Evolutionary conservation across 352 stramenopile genomes (phyloP).

Genomic region (Phytophthora agathidicida): DNA sequence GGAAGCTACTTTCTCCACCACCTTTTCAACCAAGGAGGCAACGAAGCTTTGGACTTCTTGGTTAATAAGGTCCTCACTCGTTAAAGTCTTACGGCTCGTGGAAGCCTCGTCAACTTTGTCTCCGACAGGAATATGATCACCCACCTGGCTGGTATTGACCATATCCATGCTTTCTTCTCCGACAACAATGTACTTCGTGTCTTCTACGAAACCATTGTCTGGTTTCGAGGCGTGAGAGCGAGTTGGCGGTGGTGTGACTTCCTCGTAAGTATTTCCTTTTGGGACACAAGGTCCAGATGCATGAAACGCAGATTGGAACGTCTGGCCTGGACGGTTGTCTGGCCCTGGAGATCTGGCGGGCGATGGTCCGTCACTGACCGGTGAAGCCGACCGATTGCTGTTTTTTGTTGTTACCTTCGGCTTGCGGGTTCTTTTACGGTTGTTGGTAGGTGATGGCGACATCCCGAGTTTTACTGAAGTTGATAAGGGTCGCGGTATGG

Average conservation of each 20-base stretch:
- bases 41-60: constrained; percentile 21
- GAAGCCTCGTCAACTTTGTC: neutral
- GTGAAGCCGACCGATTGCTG: constrained; percentile 24
- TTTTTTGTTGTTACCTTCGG: constrained; percentile 40
- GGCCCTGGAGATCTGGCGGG: constrained; percentile 15
- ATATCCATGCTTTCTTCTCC: constrained; percentile 24
- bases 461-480: constrained; percentile 1
- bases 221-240: constrained; percentile 5
- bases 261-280: constrained; percentile 10
- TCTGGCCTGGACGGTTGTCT: constrained; percentile 11
- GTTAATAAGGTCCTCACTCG: constrained; percentile 4
- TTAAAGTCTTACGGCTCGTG: constrained; percentile 1
- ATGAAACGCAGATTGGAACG: constrained; percentile 28
- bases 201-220: constrained; percentile 20
- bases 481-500: neutral
- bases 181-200: constrained; percentile 27
- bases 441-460: constrained; percentile 5
- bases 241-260: neutral
- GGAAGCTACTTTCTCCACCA: constrained; percentile 18
- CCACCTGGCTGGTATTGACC: neutral
- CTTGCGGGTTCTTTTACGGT: constrained; percentile 44
- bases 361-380: constrained; percentile 18
- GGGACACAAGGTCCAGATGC: constrained; percentile 20
- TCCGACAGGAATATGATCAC: neutral
- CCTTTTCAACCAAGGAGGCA: constrained; percentile 23